Percentiles rank a stretch among this genome's conserved stretches.
phyloP scores from a whole-genome alignment of 208 protist species.

The Crithidia acanthocephali region DNA sequence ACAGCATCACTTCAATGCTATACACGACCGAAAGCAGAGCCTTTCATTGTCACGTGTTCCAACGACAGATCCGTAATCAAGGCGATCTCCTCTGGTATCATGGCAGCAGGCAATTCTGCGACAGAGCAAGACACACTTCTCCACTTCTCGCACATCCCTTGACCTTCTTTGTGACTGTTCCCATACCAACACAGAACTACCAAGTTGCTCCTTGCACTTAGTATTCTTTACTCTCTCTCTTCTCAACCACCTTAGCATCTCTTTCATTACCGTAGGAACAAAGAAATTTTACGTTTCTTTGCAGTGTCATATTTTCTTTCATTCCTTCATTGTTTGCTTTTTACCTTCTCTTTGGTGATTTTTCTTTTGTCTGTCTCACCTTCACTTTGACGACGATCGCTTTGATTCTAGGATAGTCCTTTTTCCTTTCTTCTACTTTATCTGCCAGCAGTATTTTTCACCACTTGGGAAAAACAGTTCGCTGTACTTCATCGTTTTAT shows the following conservation, averaged over 20 bases:
- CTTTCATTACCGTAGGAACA: conserved; percentile 14
- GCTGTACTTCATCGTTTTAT: conserved; percentile 20
- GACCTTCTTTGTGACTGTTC: not conserved
- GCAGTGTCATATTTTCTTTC: not conserved
- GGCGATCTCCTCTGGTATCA: too few relatives aligned
- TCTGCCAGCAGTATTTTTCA: conserved; percentile 2
- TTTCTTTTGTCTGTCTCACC: conserved; percentile 8
- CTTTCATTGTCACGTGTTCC: too few relatives aligned
- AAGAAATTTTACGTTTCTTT: not conserved
- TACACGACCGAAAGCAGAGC: too few relatives aligned
- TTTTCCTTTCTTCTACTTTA: not conserved
- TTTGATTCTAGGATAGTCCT: not conserved
- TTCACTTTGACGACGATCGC: not conserved
- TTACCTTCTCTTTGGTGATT: conserved; percentile 1
- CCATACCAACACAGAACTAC: not conserved
- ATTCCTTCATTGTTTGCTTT: conserved; percentile 14
- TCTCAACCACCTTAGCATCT: conserved; percentile 1
- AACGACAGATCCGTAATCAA: too few relatives aligned
- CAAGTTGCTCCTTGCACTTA: conserved; percentile 11
- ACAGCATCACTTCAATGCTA: too few relatives aligned
- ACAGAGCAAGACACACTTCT: too few relatives aligned
- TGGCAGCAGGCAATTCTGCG: too few relatives aligned
- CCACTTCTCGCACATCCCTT: not conserved
- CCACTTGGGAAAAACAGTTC: conserved; percentile 1
- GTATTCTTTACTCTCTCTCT: not conserved